A percentile compares a stretch with the other conserved stretches of the same genome.
These are phyloP conservation scores for Biscogniauxia marginata DNA, from an alignment of 2,329 filamentous ascomycete genomes.

Conservation along the genomic window DNA sequence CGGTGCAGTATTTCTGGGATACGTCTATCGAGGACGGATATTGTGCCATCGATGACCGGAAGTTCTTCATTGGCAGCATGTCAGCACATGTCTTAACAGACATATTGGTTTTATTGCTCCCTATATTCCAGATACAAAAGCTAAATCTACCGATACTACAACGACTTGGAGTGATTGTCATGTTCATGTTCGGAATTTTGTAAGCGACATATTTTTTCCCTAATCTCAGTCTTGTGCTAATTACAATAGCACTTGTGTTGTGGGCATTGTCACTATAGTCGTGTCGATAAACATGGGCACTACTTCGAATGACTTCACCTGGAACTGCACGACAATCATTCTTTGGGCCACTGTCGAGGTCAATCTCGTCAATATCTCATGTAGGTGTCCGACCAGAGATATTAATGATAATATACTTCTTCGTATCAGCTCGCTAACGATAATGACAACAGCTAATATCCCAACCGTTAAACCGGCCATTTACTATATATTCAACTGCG, in stretches of 20 bases:
- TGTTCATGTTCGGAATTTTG: slow-evolving; percentile 32
- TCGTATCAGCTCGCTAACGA: background rate
- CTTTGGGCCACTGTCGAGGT: slow-evolving; percentile 32
- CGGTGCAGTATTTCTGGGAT: slow-evolving; percentile 35
- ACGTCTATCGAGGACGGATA: slow-evolving; percentile 21
- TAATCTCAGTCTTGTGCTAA: background rate
- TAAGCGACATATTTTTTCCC: slow-evolving; percentile 13
- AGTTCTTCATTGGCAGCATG: slow-evolving; percentile 34
- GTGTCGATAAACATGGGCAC: slow-evolving; percentile 23
- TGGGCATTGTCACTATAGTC: slow-evolving; percentile 29
- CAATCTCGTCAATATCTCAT: slow-evolving; percentile 30
- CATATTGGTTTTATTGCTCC: slow-evolving; percentile 31
- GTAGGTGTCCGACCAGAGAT: slow-evolving; percentile 11
- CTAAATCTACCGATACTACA: slow-evolving; percentile 28
- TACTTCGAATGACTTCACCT: slow-evolving; percentile 22
- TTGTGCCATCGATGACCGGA: slow-evolving; percentile 32
- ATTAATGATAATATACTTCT: background rate
- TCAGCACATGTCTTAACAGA: slow-evolving; percentile 34
- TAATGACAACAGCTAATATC: background rate
- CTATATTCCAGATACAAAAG: slow-evolving; percentile 32
- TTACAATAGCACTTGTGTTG: slow-evolving; percentile 25
- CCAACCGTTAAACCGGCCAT: background rate
- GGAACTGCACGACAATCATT: slow-evolving; percentile 27
- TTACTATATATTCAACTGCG: background rate
- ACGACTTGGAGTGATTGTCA: slow-evolving; percentile 28